Base-by-base conservation (phyloP, 208 protist species). In the Crithidia bombi region DNA sequence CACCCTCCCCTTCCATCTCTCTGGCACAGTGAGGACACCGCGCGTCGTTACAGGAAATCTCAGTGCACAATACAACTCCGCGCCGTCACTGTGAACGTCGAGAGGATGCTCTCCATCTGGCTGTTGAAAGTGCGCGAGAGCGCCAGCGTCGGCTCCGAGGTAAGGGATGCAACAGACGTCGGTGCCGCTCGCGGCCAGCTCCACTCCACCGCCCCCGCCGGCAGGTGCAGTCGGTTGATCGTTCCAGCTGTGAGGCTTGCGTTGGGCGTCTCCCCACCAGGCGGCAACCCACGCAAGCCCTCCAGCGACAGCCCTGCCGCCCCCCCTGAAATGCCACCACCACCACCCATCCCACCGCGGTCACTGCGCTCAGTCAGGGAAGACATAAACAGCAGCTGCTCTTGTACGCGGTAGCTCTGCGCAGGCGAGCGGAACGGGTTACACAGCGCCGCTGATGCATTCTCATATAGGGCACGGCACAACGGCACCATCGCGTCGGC, bases 401-500 rank as follows among this genome's bases (percentile, higher is more conserved):
- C 63, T 57, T 85, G 83, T 30, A 77, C 81, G 30, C 78, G 66
- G 57, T 70, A 82, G 52, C 69, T 73, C 51, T 82, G 77, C 26
- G 50, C 26, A 12, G 81, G 75, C 17, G 81, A 81, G 41, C 75
- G 80, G 61, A 96, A 92, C 12, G 91, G 91, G 56, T 93, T 94
- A 75, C 91, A 93, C 51, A 96, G 54, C 1, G 82, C 79, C 0
- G 74, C 73, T 3, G 86, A 91, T 19, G 88, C 82, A 32, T 65
- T 79, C 71, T 96, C 91, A 75, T 93, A 94, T 1, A 91, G 67
- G 23, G 86, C 57, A 15, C 91, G 84, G 73, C 87, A 92, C 6
- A 96, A 65, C n/a, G 91, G 91, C 72, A 92, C 63, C 58, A 96
- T 82, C 49, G 91, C 91, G 65, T 96, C 91, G 5, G 78, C 49